Evolutionary conservation across 1,284 basidiomycete genomes (phyloP).

Genomic region (Volvariella volvacea): DNA sequence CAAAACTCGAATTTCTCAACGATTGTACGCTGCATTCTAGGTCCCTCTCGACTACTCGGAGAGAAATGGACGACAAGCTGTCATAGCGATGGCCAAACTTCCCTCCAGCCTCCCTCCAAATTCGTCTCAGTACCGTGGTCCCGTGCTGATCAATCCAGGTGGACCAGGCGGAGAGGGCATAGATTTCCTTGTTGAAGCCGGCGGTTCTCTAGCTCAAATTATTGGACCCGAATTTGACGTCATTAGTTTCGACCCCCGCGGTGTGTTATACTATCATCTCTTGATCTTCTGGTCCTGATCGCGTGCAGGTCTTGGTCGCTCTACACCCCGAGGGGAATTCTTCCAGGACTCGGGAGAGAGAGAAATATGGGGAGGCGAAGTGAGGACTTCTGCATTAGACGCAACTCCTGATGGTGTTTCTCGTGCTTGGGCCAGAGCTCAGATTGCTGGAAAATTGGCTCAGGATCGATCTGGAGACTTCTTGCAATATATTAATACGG

Average conservation of each 20-base stretch:
- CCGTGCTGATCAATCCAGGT: slow-evolving; percentile 45
- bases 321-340: slow-evolving; percentile 26
- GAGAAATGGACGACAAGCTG: slow-evolving; percentile 19
- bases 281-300: neutral
- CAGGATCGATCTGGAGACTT: slow-evolving; percentile 23
- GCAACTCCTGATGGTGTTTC: slow-evolving; percentile 19
- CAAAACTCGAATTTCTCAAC: too few relatives aligned
- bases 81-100: slow-evolving; percentile 29
- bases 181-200: slow-evolving; percentile 19
- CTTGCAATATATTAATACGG: slow-evolving; percentile 33
- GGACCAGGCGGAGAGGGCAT: slow-evolving; percentile 46
- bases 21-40: too few relatives aligned
- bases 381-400: slow-evolving; percentile 11
- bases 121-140: slow-evolving; percentile 30
- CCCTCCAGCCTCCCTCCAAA: slow-evolving; percentile 13
- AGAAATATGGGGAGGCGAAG: slow-evolving; percentile 15
- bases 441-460: slow-evolving; percentile 23
- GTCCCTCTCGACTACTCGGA: slow-evolving; percentile 33
- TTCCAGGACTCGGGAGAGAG: slow-evolving; percentile 25
- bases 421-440: slow-evolving; percentile 22
- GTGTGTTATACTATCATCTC: slow-evolving; percentile 9
- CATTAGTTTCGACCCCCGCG: slow-evolving; percentile 43
- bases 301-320: slow-evolving; percentile 22
- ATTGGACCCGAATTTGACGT: slow-evolving; percentile 42
- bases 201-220: slow-evolving; percentile 22